Evolutionary conservation across 2,329 filamentous ascomycete genomes (phyloP), one percentile per base, ranked within the genome.

Genomic region (Cladosporium cucumerinum): DNA sequence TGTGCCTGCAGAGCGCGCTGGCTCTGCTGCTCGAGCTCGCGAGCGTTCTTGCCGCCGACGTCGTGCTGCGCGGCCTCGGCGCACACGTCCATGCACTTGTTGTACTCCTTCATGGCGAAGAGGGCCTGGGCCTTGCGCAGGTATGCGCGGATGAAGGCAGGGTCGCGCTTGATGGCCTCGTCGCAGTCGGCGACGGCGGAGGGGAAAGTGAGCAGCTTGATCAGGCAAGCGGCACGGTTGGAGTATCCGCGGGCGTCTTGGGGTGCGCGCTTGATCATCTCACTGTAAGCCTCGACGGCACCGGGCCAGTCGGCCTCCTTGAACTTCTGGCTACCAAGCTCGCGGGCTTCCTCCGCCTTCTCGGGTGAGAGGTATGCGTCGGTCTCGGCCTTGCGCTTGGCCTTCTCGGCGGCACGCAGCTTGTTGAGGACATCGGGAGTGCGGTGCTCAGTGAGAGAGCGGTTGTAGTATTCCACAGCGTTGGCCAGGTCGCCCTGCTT

Each of bases 61-160:
- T 99, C 95, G 66, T 96, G 86, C 71, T 87, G 84, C 10, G 85
- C 82, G 0, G 96, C 95, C 76, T 93, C 91, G 46, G 87, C 87
- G 81, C 93, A 97, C 8, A 89, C 90, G 75, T 99, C 95, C 65
- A 98, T 83, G 75, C 91, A 96, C 78, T 93, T 94, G 78, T 89
- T 97, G 84, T 97, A 98, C 79, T 99, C 94, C 78, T 95, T 92
- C 95, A 99, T 99, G 72, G 93, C 93, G 71, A 95, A 93, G 78
- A 94, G 92, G 49, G 93, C 92, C 81, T 98, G 93, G 0, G 93
- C 93, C 84, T 97, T 98, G 77, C 95, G 90, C 72, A 99, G 90
- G 79, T 98, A 98, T 8, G 95, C 95, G 64, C 94, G 89, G 80
- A 98, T 94, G 79, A 99, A 99, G 75, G 89, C 90, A 65, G 90